Evolutionary conservation across 495 filamentous ascomycete genomes (phyloP).

Genomic region (Friedmanniomyces endolithicus): DNA sequence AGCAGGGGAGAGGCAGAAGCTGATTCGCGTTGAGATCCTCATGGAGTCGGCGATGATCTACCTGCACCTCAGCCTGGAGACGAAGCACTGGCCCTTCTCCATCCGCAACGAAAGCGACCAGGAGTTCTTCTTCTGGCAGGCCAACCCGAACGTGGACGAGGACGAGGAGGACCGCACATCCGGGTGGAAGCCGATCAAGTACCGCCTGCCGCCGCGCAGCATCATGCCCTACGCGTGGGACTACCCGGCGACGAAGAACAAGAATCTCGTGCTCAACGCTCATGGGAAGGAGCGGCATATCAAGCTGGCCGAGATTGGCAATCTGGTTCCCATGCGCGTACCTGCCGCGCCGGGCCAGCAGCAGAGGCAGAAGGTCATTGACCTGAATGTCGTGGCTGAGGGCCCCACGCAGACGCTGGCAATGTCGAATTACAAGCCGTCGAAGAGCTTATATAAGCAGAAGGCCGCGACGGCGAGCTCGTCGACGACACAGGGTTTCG

Average conservation of each 20-base stretch:
- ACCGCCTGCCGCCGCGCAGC: constrained; percentile 84
- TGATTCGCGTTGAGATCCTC: constrained; percentile 78
- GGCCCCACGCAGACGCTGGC: constrained; percentile 91
- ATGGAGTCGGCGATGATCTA: constrained; percentile 89
- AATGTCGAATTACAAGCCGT: constrained; percentile 84
- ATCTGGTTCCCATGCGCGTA: constrained; percentile 77
- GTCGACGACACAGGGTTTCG: constrained; percentile 60
- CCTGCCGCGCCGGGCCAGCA: constrained; percentile 45
- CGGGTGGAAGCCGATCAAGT: constrained; percentile 80
- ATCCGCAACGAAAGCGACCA: constrained; percentile 95
- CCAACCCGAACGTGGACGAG: constrained; percentile 63
- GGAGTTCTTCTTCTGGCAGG: constrained; percentile 91
- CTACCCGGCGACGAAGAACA: constrained; percentile 91
- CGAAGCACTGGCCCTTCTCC: constrained; percentile 92
- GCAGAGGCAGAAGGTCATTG: constrained; percentile 65
- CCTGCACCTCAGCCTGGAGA: constrained; percentile 77
- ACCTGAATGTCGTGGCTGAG: constrained; percentile 88
- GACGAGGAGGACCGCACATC: constrained; percentile 66
- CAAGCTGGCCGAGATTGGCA: constrained; percentile 91
- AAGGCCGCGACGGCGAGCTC: constrained; percentile 46
- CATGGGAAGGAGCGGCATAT: constrained; percentile 76
- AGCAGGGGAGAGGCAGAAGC: constrained; percentile 71
- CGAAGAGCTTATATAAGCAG: constrained; percentile 89
- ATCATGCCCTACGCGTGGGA: constrained; percentile 99
- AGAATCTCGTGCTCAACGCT: constrained; percentile 72